A percentile compares a stretch with the other conserved stretches of the same genome.
These are phyloP conservation scores for Nidularia pulvinata DNA, from an alignment of 768 basidiomycete genomes.

Conservation along the genomic window DNA sequence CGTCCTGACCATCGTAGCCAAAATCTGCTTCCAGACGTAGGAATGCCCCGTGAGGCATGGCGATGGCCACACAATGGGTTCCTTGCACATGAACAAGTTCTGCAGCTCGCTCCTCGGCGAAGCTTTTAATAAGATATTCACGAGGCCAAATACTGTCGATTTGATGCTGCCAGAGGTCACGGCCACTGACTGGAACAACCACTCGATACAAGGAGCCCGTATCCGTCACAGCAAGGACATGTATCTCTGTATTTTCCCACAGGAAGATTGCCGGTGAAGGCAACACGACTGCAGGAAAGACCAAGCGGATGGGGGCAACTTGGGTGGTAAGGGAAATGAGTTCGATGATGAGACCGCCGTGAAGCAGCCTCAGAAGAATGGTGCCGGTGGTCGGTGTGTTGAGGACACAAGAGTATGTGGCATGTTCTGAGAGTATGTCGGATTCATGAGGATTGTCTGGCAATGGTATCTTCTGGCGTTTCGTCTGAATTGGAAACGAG, in stretches of 20 bases:
- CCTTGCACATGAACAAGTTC: conserved; percentile 68
- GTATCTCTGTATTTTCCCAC: conserved; percentile 53
- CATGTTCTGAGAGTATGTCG: conserved; percentile 68
- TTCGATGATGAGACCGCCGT: conserved; percentile 74
- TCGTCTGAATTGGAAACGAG: conserved; percentile 56
- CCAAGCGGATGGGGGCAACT: conserved; percentile 69
- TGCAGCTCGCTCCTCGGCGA: conserved; percentile 32
- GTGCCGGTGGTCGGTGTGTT: conserved; percentile 59
- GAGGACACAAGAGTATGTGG: conserved; percentile 59
- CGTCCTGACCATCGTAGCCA: conserved; percentile 53
- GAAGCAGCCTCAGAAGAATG: conserved; percentile 73
- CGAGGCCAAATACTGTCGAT: conserved; percentile 55
- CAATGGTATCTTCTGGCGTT: conserved; percentile 51
- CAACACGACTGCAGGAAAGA: conserved; percentile 72
- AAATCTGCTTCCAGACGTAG: conserved; percentile 70
- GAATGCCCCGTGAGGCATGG: conserved; percentile 58
- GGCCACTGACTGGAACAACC: conserved; percentile 57
- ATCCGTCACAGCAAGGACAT: conserved; percentile 69
- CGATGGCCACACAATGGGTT: conserved; percentile 63
- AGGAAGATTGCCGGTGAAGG: conserved; percentile 66
- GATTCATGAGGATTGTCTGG: conserved; percentile 38
- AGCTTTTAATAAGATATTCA: conserved; percentile 66
- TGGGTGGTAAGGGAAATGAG: conserved; percentile 71
- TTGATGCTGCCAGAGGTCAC: conserved; percentile 59
- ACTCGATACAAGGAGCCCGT: conserved; percentile 75